Evolutionary conservation across 2,329 filamentous ascomycete genomes (phyloP).

Genomic region (Colletotrichum sp.): DNA sequence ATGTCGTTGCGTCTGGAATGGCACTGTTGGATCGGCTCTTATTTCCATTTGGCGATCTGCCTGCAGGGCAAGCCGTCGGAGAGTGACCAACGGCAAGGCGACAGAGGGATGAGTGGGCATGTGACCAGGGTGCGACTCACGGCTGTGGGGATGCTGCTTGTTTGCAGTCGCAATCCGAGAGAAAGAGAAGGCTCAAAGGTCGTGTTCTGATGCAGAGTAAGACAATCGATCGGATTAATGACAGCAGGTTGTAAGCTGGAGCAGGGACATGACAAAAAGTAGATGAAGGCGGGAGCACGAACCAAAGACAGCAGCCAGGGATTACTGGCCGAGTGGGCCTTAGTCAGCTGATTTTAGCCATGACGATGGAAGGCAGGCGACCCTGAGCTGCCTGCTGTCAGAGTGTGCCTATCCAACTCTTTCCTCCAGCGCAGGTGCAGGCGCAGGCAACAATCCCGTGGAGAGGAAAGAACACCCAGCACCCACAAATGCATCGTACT

Average conservation of each 20-base stretch:
- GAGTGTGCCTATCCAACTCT: background rate
- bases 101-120: background rate
- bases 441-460: background rate
- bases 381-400: background rate
- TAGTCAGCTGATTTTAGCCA: background rate
- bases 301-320: background rate
- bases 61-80: background rate
- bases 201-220: background rate
- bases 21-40: background rate
- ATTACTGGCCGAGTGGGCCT: background rate
- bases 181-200: background rate
- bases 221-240: background rate
- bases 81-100: background rate
- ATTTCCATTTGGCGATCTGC: background rate
- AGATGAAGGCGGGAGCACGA: background rate
- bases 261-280: background rate
- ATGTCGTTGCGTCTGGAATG: background rate
- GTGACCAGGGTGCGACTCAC: background rate
- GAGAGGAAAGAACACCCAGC: background rate
- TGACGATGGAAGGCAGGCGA: background rate
- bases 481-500: background rate
- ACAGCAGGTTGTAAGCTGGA: background rate
- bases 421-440: background rate
- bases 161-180: background rate
- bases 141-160: background rate